A percentile compares a stretch with the other conserved stretches of the same genome.
Evolutionary conservation across 768 basidiomycete species (phyloP).

Genomic region (Termitomyces sp.): DNA sequence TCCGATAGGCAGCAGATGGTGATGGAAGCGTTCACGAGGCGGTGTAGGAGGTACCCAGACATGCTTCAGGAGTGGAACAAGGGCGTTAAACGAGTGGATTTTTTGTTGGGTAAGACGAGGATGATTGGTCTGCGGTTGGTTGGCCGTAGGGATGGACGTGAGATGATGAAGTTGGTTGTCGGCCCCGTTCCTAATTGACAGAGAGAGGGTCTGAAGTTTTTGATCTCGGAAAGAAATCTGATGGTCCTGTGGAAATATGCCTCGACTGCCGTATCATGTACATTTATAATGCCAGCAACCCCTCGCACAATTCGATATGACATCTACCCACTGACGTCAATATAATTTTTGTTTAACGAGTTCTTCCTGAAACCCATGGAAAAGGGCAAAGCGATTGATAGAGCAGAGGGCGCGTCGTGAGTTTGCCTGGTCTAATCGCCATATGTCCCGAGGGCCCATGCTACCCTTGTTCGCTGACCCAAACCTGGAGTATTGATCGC

Average conservation of each 20-base stretch:
- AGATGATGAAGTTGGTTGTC: constrained; percentile 31
- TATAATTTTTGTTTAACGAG: not conserved
- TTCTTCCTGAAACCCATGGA: not conserved
- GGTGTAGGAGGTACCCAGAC: constrained; percentile 31
- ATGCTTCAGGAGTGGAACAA: constrained; percentile 33
- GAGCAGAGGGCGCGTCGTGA: not conserved
- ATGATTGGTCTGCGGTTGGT: constrained; percentile 51
- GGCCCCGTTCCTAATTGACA: not conserved
- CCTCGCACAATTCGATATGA: not conserved
- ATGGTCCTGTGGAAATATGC: not conserved
- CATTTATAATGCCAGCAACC: not conserved
- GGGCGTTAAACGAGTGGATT: constrained; percentile 64
- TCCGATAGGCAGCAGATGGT: constrained; percentile 30
- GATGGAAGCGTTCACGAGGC: constrained; percentile 33
- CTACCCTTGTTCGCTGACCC: not conserved
- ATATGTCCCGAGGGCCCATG: not conserved
- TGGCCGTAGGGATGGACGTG: constrained; percentile 33
- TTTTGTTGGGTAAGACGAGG: constrained; percentile 43
- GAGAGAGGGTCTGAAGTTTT: not conserved
- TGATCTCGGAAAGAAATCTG: not conserved
- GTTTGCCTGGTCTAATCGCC: not conserved
- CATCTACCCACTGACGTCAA: no score
- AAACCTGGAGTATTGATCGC: not conserved
- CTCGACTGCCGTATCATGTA: not conserved
- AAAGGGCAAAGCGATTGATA: not conserved